These are phyloP conservation scores for Candida freyschussii DNA, from an alignment of 1,139 yeast species.

Conservation along the genomic window DNA sequence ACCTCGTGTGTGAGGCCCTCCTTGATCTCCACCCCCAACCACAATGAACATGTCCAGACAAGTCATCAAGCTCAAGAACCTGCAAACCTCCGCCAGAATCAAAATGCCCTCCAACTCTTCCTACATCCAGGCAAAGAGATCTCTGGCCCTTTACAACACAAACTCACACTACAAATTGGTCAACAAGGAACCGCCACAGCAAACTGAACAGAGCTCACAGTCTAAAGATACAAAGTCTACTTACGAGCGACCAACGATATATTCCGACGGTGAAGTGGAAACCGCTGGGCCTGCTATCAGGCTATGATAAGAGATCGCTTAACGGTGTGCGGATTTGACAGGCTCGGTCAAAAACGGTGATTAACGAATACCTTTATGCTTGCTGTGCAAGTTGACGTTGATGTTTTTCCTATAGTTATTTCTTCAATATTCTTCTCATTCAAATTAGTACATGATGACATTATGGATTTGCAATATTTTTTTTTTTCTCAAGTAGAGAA, in stretches of 20 bases:
- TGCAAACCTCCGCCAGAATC: constrained; percentile 25
- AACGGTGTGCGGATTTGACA: no score
- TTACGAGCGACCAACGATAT: constrained; percentile 23
- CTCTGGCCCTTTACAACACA: constrained; percentile 17
- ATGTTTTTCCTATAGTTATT: constrained; percentile 1
- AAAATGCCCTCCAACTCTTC: constrained; percentile 9
- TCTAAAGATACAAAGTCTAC: constrained; percentile 7
- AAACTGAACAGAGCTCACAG: constrained; percentile 8
- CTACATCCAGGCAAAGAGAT: constrained; percentile 14
- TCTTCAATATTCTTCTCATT: constrained; percentile 2
- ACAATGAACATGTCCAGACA: constrained; percentile 11
- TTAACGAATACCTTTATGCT: no score
- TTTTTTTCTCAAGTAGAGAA: no score
- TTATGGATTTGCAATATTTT: no score
- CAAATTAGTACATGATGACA: no score
- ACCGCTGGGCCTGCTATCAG: constrained; percentile 27
- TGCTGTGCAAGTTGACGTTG: constrained; percentile 1
- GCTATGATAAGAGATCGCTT: constrained; percentile 10
- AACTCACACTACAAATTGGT: constrained; percentile 18
- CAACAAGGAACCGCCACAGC: constrained; percentile 21
- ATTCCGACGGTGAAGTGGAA: constrained; percentile 28
- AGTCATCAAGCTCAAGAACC: constrained; percentile 19
- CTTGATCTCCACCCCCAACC: neutral
- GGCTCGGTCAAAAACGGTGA: no score
- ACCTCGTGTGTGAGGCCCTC: no score